phyloP scores from a whole-genome alignment of 805 yeast species.

The Cyberlindnera galapagoensis region DNA sequence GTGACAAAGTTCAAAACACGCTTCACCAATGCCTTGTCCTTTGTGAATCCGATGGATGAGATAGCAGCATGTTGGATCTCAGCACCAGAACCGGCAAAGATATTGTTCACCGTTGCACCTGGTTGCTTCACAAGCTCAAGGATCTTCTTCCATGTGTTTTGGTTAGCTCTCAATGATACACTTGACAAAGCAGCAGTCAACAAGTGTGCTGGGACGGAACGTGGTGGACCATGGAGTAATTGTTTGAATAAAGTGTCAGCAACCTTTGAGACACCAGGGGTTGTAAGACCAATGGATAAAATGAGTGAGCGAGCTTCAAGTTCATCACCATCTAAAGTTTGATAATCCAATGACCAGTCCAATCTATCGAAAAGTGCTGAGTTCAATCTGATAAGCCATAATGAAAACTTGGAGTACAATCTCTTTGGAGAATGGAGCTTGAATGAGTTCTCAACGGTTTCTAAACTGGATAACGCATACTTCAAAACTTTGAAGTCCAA shows the following conservation, averaged over 20 bases:
- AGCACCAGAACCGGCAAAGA: slow-evolving; percentile 17
- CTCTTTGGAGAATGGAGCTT: slow-evolving; percentile 9
- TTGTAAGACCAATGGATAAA: slow-evolving; percentile 31
- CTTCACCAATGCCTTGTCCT: slow-evolving; percentile 37
- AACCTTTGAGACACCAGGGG: slow-evolving; percentile 23
- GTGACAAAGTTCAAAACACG: slow-evolving; percentile 52
- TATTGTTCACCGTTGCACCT: slow-evolving; percentile 33
- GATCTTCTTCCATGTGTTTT: slow-evolving; percentile 53
- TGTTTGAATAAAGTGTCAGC: slow-evolving; percentile 40
- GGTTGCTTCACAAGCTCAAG: slow-evolving; percentile 46
- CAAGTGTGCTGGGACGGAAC: slow-evolving; percentile 46
- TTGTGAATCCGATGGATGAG: slow-evolving; percentile 45
- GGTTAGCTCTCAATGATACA: slow-evolving; percentile 31
- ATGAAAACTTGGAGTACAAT: slow-evolving; percentile 5
- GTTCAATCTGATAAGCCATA: slow-evolving; percentile 14
- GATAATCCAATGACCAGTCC: slow-evolving; percentile 35
- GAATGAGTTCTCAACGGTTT: slow-evolving; percentile 17
- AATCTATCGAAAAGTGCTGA: slow-evolving; percentile 25
- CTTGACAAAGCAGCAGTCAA: slow-evolving; percentile 38
- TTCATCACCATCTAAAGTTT: slow-evolving; percentile 33
- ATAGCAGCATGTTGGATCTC: slow-evolving; percentile 53
- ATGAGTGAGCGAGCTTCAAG: slow-evolving; percentile 37
- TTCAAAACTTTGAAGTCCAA: slow-evolving; percentile 24
- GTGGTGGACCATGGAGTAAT: slow-evolving; percentile 45
- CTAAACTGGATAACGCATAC: slow-evolving; percentile 23